A percentile compares a stretch with the other conserved stretches of the same genome.
Conservation (phyloP, 352 stramenopile species). For the Phytopythium oedochilum region DNA sequence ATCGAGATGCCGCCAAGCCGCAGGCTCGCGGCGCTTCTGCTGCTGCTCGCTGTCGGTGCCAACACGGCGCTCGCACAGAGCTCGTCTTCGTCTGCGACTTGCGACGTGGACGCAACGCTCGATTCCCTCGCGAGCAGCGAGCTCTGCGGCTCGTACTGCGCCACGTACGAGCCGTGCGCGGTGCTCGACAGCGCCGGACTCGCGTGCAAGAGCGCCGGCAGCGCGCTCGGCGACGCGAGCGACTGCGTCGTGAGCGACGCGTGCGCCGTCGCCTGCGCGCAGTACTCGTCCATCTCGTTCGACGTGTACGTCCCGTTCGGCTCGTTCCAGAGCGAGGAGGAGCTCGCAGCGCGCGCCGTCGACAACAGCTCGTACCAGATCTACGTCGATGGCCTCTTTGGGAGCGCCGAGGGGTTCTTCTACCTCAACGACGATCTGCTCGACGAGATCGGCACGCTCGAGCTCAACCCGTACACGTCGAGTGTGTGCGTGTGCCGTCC, state of each 20-base stretch:
- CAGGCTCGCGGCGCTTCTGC: neutral
- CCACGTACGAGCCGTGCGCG: conserved; percentile 18
- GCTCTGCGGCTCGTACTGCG: conserved; percentile 11
- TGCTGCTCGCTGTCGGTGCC: neutral
- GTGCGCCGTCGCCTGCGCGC: conserved; percentile 12
- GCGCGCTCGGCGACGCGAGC: neutral
- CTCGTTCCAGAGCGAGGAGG: conserved; percentile 19
- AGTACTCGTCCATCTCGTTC: conserved; percentile 7
- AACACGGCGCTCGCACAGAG: neutral
- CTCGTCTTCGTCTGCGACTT: conserved; percentile 1
- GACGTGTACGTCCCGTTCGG: conserved; percentile 22
- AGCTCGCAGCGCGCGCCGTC: conserved; percentile 12
- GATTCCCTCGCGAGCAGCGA: conserved; percentile 1
- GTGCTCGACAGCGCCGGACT: conserved; percentile 7
- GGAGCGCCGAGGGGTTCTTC: neutral
- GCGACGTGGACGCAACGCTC: neutral
- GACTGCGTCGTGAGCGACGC: conserved; percentile 8
- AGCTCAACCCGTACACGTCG: conserved; percentile 2
- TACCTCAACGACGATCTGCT: conserved; percentile 2
- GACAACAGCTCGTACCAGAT: neutral
- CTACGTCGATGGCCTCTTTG: neutral
- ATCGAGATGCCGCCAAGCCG: neutral
- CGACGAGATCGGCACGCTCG: neutral
- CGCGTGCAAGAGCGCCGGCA: neutral
- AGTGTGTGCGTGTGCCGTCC: neutral